Base-by-base conservation (phyloP, 2,329 filamentous ascomycete species). In the Dactylellina sp. region DNA sequence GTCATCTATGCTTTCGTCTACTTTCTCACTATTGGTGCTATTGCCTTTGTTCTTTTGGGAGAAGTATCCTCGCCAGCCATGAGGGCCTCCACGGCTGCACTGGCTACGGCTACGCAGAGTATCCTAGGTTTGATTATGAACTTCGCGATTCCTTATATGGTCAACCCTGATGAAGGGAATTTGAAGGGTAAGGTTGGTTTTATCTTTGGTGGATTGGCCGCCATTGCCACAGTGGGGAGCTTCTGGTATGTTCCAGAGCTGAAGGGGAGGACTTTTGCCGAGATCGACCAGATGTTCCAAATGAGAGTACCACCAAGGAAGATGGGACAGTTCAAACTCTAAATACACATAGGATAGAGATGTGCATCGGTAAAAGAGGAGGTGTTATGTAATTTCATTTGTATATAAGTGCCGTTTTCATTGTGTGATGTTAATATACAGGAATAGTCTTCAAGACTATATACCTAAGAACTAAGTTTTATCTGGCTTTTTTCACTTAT, bases 31-130 rank as follows among this genome's bases (percentile, higher is more conserved):
- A 81, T 83, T 39, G 83, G 83, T 0, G 82, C 83, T 1, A 81
- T 84, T 11, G 79, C 83, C 64, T 84, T 83, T 78, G 83, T 82
- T 28, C 81, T 84, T 18, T 80, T 83, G 72, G 35, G 83, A 0
- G 83, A 85, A 76, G 71, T 84, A 0, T 81, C 81, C 0, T 83
- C 83, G 0, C 84, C 83, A 0, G 82, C 83, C 16, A 80, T 85
- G 24, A 81, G 83, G 39, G 83, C 82, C 42, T 83, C 84, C 77
- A 83, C 83, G 0, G 81, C 84, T n/a, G 83, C 83, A 7, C 76
- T 85, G 18, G 83, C 82, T 0, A 80, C 83, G 25, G 83, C 78
- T 4, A 79, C 78, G 0, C 83, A 83, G 66, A 82, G 83, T 61
- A 72, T 82, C 9, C 80, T 80, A 6, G 83, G 83, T 72, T 80